Conservation (phyloP, 2,329 filamentous ascomycete species). For the Stemphylium vesicarium region DNA sequence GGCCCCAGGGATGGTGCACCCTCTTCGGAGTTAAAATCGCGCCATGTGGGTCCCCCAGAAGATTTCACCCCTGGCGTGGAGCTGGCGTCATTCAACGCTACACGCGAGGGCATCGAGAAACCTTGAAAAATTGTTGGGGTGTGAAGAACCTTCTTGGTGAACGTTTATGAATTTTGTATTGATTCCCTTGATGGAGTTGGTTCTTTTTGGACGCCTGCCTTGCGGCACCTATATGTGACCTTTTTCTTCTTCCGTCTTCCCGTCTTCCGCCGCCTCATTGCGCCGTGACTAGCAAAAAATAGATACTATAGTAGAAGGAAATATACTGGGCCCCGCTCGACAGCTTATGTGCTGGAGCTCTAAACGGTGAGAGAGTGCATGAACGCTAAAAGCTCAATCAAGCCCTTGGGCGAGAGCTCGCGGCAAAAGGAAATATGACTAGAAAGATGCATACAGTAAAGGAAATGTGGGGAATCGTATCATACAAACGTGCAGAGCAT, state of each 20-base stretch:
- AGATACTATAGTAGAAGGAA: slow-evolving; percentile 7
- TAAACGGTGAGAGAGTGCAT: slow-evolving; percentile 1
- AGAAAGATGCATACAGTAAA: slow-evolving; percentile 4
- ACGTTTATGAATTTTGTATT: neutral
- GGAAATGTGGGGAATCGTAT: slow-evolving; percentile 12
- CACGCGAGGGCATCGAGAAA: neutral
- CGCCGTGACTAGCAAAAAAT: neutral
- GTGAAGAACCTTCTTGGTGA: neutral
- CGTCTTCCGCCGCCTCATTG: neutral
- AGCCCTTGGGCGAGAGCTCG: slow-evolving; percentile 24
- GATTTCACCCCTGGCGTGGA: neutral
- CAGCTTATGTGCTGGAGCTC: slow-evolving; percentile 18
- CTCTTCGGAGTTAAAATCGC: neutral
- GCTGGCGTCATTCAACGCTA: neutral
- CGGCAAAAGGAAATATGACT: slow-evolving; percentile 7
- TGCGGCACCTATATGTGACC: neutral
- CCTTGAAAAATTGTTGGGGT: neutral
- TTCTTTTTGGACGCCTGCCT: neutral
- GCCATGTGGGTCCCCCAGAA: neutral
- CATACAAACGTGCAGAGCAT: slow-evolving; percentile 12
- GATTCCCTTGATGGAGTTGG: neutral
- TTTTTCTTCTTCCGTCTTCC: neutral
- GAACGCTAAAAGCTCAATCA: slow-evolving; percentile 26
- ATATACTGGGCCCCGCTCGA: slow-evolving; percentile 2
- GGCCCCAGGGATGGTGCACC: neutral